Conservation (phyloP, 2,329 filamentous ascomycete species). For the Fusarium sp. region DNA sequence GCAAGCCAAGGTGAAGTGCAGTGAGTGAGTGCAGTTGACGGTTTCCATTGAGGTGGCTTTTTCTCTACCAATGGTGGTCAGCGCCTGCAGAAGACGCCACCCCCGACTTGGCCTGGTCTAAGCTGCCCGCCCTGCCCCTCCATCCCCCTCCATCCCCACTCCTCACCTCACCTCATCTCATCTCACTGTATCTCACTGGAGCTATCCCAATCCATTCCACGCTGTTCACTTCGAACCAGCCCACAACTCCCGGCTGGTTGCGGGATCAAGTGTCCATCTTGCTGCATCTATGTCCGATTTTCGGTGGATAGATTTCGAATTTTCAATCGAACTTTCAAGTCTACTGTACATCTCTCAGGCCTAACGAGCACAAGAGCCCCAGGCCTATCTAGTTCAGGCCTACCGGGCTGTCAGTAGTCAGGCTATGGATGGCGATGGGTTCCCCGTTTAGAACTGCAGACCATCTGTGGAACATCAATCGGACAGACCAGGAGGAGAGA, state of each 20-base stretch:
- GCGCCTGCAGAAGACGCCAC: conserved; percentile 34
- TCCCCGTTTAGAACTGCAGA: conserved; percentile 26
- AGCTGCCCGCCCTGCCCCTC: conserved; percentile 20
- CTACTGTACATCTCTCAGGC: neutral
- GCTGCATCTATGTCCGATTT: conserved; percentile 36
- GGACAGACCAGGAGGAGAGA: conserved; percentile 28
- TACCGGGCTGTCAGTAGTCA: neutral
- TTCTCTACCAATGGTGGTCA: conserved; percentile 37
- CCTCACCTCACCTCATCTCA: conserved; percentile 27
- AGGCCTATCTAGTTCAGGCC: conserved; percentile 1
- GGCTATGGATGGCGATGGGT: neutral
- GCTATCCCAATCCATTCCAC: conserved; percentile 22
- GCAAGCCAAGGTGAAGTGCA: conserved; percentile 25
- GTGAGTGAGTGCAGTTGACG: neutral
- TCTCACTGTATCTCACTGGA: conserved; percentile 20
- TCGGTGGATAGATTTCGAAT: conserved; percentile 33
- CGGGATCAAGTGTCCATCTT: conserved; percentile 30
- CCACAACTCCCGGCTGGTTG: conserved; percentile 38
- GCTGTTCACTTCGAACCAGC: conserved; percentile 22
- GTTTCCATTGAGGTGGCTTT: conserved; percentile 19
- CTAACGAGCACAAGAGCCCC: neutral
- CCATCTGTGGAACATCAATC: conserved; percentile 35
- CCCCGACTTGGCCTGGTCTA: conserved; percentile 33
- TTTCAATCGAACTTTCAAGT: conserved; percentile 4
- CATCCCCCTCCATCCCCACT: conserved; percentile 21